Percentiles rank a stretch among this genome's conserved stretches.
phyloP scores from a whole-genome alignment of 2,329 filamentous ascomycete species.

The Macroventuria anomochaeta region DNA sequence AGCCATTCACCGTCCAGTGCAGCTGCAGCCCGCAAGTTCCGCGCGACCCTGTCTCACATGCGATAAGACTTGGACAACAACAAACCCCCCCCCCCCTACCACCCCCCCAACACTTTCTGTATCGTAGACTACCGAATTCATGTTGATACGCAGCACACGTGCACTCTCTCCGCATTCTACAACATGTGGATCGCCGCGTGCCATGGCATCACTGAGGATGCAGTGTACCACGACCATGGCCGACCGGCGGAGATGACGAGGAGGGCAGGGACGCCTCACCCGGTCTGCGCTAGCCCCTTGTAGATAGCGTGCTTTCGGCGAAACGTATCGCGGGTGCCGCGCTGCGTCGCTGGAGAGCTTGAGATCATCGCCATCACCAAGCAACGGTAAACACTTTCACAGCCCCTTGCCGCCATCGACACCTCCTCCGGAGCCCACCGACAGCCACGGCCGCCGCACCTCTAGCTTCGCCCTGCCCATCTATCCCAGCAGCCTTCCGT shows the following conservation, averaged over 20 bases:
- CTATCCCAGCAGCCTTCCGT: not conserved
- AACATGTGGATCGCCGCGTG: conserved; percentile 2
- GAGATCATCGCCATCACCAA: conserved; percentile 9
- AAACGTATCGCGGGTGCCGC: conserved; percentile 2
- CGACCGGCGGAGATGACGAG: conserved; percentile 5
- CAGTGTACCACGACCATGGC: not conserved
- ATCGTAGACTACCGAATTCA: not conserved
- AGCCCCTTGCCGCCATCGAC: not conserved
- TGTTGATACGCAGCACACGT: not conserved
- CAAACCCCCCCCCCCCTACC: too few species aligned
- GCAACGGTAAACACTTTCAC: not conserved
- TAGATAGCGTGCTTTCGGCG: not conserved
- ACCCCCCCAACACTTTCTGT: too few species aligned
- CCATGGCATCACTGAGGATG: conserved; percentile 13
- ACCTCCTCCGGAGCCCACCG: not conserved
- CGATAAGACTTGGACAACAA: conserved; percentile 2
- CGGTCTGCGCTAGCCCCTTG: not conserved
- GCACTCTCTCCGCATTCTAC: conserved; percentile 3
- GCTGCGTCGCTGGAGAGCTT: conserved; percentile 13
- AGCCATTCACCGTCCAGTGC: conserved; percentile 4
- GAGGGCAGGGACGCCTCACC: conserved; percentile 1
- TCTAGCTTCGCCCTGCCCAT: not conserved
- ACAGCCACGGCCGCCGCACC: not conserved
- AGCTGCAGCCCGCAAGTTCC: conserved; percentile 11
- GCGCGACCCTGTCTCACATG: conserved; percentile 9